phyloP scores from a whole-genome alignment of 2,329 filamentous ascomycete genomes.

The Microdochium trichocladiopsis region DNA sequence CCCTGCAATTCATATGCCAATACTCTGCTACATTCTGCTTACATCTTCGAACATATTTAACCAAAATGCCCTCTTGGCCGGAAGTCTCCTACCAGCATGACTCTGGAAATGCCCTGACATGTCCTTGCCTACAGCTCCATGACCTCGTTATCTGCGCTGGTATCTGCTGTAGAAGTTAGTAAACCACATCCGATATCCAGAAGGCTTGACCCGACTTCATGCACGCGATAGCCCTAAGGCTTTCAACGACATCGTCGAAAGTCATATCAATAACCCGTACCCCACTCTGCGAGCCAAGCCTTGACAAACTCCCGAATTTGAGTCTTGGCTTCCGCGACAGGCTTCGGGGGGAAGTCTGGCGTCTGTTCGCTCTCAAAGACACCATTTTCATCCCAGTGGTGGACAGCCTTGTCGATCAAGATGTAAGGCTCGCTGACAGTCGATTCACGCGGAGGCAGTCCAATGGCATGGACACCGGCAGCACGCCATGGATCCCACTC shows the following conservation, averaged over 20 bases:
- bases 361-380: constrained; percentile 57
- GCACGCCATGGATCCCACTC: constrained; percentile 75
- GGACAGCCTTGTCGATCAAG: constrained; percentile 67
- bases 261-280: neutral
- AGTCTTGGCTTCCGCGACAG: constrained; percentile 52
- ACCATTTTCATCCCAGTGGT: constrained; percentile 75
- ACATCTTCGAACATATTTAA: no score
- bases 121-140: neutral
- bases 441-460: constrained; percentile 46
- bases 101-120: no score
- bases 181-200: neutral
- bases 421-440: constrained; percentile 63
- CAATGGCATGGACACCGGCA: constrained; percentile 64
- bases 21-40: no score
- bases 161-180: neutral
- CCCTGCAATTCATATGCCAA: no score
- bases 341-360: constrained; percentile 45
- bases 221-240: neutral
- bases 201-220: neutral
- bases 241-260: neutral
- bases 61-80: no score
- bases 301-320: constrained; percentile 55
- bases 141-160: neutral
- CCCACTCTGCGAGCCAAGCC: constrained; percentile 60
- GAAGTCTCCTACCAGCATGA: no score